Conservation (phyloP, 495 filamentous ascomycete species). For the Lepidopterella palustris region DNA sequence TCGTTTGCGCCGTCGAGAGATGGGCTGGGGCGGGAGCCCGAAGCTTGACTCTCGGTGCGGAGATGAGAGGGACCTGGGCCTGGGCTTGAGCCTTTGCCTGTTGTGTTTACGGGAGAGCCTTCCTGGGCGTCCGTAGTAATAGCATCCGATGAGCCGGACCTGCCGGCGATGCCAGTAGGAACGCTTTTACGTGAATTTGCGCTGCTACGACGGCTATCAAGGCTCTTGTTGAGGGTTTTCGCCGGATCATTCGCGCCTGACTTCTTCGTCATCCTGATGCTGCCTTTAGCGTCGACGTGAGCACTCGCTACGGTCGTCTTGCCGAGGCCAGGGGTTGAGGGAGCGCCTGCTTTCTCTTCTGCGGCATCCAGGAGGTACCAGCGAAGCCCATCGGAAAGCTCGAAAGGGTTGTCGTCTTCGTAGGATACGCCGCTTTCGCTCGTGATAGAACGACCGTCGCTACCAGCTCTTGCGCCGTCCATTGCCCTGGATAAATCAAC, state of each 20-base stretch:
- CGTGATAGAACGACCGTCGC: constrained; percentile 43
- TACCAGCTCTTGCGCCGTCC: constrained; percentile 43
- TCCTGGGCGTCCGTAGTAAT: constrained; percentile 14
- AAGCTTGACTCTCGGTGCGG: constrained; percentile 1
- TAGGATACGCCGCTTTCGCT: constrained; percentile 41
- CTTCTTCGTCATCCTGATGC: constrained; percentile 52
- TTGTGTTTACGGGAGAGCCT: not conserved
- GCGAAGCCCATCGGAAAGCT: constrained; percentile 86
- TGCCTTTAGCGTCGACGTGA: constrained; percentile 76
- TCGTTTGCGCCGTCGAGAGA: constrained; percentile 14
- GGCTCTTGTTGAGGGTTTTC: constrained; percentile 73
- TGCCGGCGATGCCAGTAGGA: constrained; percentile 34
- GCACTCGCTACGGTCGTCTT: constrained; percentile 88
- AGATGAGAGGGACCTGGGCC: constrained; percentile 3
- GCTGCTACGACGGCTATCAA: constrained; percentile 86
- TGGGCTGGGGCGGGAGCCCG: constrained; percentile 4
- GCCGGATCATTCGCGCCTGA: constrained; percentile 61
- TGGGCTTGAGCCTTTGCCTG: not conserved
- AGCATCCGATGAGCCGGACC: constrained; percentile 23
- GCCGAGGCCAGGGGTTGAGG: constrained; percentile 77
- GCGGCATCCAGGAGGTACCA: constrained; percentile 94
- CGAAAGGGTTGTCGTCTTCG: constrained; percentile 97
- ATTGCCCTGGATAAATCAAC: constrained; percentile 83
- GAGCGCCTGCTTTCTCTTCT: constrained; percentile 94
- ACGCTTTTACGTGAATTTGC: constrained; percentile 58